Conservation (phyloP, 2,329 filamentous ascomycete species). For the Fusarium nurragi region DNA sequence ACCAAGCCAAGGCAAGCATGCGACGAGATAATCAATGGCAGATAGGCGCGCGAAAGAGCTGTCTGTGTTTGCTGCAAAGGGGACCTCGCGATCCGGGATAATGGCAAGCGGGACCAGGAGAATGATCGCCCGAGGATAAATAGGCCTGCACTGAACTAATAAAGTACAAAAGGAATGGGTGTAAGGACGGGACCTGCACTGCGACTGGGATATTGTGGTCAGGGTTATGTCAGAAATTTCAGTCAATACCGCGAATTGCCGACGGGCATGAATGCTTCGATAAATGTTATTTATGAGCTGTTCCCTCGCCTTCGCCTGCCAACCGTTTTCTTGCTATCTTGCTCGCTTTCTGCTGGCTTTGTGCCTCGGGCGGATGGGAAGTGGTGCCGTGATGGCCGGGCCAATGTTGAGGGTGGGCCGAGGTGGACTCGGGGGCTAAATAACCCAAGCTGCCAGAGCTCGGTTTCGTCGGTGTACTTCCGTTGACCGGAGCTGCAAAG, state of each 20-base stretch:
- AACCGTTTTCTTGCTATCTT: conserved; percentile 20
- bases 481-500: conserved; percentile 17
- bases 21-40: conserved; percentile 9
- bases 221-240: conserved; percentile 7
- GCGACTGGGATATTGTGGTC: conserved; percentile 12
- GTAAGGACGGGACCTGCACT: conserved; percentile 3
- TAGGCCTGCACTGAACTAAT: conserved; percentile 24
- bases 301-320: conserved; percentile 15
- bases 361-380: conserved; percentile 37
- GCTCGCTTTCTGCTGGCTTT: conserved; percentile 34
- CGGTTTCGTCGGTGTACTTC: conserved; percentile 27
- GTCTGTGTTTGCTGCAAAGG: conserved; percentile 25
- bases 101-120: conserved; percentile 37
- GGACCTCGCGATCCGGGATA: conserved; percentile 38
- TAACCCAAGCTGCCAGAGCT: conserved; percentile 22
- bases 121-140: conserved; percentile 37
- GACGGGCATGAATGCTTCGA: conserved; percentile 1
- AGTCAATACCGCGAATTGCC: conserved; percentile 30
- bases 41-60: conserved; percentile 27
- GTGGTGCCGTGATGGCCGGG: conserved; percentile 31
- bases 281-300: conserved; percentile 26
- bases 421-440: conserved; percentile 35
- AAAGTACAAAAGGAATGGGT: conserved; percentile 21
- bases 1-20: conserved; percentile 17
- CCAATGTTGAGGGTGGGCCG: conserved; percentile 31